Base-by-base conservation (phyloP, 805 yeast genomes). In the Lachancea waltii region DNA sequence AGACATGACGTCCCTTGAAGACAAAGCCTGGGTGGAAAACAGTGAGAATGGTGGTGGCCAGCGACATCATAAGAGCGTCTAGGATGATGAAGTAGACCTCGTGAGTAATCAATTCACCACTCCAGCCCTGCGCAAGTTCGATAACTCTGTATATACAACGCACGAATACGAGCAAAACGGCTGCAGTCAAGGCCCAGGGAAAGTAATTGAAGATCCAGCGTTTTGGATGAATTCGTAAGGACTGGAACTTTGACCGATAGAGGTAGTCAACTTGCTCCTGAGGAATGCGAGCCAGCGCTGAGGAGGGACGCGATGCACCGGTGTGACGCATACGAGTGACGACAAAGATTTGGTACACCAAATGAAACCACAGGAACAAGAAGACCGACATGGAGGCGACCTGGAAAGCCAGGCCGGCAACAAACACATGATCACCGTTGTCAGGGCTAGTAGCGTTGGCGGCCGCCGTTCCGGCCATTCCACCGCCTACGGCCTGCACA, bases 401-500 rank as follows among this genome's bases (percentile, higher is more conserved):
- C 62, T 87, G 95, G 51, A 81, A 69, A 0, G 79, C 81, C 34
- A 87, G 67, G 6, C 95, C 95, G 2, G 73, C 89, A 33, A 85
- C 72, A 80, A 86, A 82, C 34, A 81, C 46, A 30, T 53, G 46
- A 7, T 46, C 51, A 36, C 64, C 64, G 3, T 39, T 30, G 2
- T 36, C 34, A 1, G 50, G 27, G n/a, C 51, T 40, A 10, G 62
- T 53, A 29, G 53, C 51, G 3, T 36, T 35, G 7, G 58, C 44
- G 5, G 69, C 55, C 0, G 75, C 67, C 2, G 58, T 45, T 27
- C 82, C 78, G 2, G 86, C 84, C 30, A 73, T 59, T 37, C 81
- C 92, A 51, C 95, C 95, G 31, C 95, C 95, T 7, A 64, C 69
- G 3, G 79, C 89, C 61, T 85, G 95, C 15, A 85, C 53, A 1